Evolutionary conservation across 345 rosid species (phyloP), one percentile per base, ranked within the genome.

Genomic region (Aurinia saxatilis): DNA sequence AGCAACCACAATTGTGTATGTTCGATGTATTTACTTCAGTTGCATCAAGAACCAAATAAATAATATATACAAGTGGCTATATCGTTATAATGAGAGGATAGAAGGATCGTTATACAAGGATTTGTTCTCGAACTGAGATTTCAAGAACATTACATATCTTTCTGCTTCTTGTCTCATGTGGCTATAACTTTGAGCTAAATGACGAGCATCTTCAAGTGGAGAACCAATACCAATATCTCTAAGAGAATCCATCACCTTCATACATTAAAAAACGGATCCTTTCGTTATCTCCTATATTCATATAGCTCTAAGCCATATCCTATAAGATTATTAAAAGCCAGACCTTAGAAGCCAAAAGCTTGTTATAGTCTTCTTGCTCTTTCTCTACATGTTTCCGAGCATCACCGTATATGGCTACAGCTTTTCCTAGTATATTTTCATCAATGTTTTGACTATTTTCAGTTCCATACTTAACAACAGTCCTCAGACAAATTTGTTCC

Each of bases 161-260:
- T 92, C 96, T 40, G 98, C 98, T 77, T 91, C 98, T 82, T 89
- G 97, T 72, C 97, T 87, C 98, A n/a, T n/a, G n/a, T n/a, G n/a
- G n/a, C n/a, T n/a, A n/a, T n/a, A n/a, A n/a, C n/a, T n/a, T n/a
- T n/a, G 98, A 58, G 98, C 96, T 25, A 92, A 89, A 84, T 85
- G 95, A 27, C 98, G 96, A 37, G 97, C 97, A 69, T 89, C 98
- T 77, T 89, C 97, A 57, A 89, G 65, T 53, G 91, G 91, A 74
- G 90, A 38, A 62, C 95, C 91, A 7, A 27, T 63, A 15, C 73
- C 65, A 91, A 89, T 92, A 76, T 97, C 88, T 73, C 96, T 90
- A 60, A 89, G 69, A 51, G 98, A 95, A 79, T 92, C 98, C 71
- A 89, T 75, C 45, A 92, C 79, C 75, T 71, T 33, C 4, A 61